phyloP scores from a whole-genome alignment of 257 asterid species.

The Cynanchum wilfordii region DNA sequence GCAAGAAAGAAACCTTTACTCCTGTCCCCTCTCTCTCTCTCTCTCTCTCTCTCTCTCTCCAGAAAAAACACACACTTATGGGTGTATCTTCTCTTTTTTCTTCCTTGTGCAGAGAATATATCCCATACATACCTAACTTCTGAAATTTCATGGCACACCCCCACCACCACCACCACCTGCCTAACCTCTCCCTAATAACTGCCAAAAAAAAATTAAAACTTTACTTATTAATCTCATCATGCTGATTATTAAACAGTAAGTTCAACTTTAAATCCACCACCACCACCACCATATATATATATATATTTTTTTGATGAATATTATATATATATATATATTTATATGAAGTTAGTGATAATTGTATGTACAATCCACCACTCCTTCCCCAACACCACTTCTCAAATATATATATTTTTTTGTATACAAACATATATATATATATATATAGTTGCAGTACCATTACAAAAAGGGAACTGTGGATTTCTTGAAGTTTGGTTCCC shows the following conservation, averaged over 20 bases:
- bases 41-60: neutral
- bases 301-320: too few species aligned
- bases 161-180: constrained; percentile 5
- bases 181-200: neutral
- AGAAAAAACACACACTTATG: neutral
- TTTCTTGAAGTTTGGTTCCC: constrained; percentile 21
- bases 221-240: constrained; percentile 1
- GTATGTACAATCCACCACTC: neutral
- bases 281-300: neutral
- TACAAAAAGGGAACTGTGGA: neutral
- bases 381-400: too few species aligned
- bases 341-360: neutral
- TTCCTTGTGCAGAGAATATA: neutral
- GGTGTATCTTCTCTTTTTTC: neutral
- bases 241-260: neutral
- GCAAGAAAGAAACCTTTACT: neutral
- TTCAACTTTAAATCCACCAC: neutral
- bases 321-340: too few species aligned
- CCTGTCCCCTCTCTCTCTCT: neutral
- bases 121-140: constrained; percentile 15
- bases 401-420: too few species aligned
- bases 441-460: neutral
- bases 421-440: too few species aligned
- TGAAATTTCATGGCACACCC: constrained; percentile 14
- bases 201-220: neutral